Evolutionary conservation across 1,284 basidiomycete genomes (phyloP).

Genomic region (Porogramme epimiltina): DNA sequence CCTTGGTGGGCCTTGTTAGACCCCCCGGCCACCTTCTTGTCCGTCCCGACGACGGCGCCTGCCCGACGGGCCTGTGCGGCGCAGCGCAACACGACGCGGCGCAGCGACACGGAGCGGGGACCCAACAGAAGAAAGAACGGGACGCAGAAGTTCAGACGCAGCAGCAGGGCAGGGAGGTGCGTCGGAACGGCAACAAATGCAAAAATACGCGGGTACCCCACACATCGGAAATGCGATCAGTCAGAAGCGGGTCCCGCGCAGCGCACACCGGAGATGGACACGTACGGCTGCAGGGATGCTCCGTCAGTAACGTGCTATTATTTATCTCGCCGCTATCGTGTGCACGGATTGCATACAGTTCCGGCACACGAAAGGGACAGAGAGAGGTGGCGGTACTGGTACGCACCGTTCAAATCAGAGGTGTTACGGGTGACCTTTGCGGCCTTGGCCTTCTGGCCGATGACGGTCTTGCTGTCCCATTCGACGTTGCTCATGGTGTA

Average conservation of each 20-base stretch:
- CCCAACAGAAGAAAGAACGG: too few relatives aligned
- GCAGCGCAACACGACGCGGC: too few relatives aligned
- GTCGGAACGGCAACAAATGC: too few relatives aligned
- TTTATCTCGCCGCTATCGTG: background rate
- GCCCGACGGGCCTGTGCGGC: slow-evolving; percentile 71
- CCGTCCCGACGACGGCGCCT: slow-evolving; percentile 74
- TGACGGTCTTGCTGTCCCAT: slow-evolving; percentile 77
- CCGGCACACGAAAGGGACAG: too few relatives aligned
- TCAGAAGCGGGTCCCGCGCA: background rate
- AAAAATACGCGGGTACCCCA: background rate
- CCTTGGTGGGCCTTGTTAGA: slow-evolving; percentile 75
- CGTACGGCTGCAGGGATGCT: slow-evolving; percentile 47
- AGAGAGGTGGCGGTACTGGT: slow-evolving; percentile 12
- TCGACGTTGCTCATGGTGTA: slow-evolving; percentile 43
- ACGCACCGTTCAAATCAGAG: slow-evolving; percentile 73
- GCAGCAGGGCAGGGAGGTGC: too few relatives aligned
- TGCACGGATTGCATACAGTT: too few relatives aligned
- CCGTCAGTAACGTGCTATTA: slow-evolving; percentile 12
- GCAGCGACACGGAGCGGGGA: too few relatives aligned
- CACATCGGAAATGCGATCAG: background rate
- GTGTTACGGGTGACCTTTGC: slow-evolving; percentile 72
- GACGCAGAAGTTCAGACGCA: background rate
- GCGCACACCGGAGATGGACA: slow-evolving; percentile 11
- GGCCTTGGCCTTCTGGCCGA: slow-evolving; percentile 72
- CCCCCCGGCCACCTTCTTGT: slow-evolving; percentile 72